A percentile compares a stretch with the other conserved stretches of the same genome.
Evolutionary conservation across 2,329 filamentous ascomycete genomes (phyloP).

Genomic region (Neoscytalidium dimidiatum): DNA sequence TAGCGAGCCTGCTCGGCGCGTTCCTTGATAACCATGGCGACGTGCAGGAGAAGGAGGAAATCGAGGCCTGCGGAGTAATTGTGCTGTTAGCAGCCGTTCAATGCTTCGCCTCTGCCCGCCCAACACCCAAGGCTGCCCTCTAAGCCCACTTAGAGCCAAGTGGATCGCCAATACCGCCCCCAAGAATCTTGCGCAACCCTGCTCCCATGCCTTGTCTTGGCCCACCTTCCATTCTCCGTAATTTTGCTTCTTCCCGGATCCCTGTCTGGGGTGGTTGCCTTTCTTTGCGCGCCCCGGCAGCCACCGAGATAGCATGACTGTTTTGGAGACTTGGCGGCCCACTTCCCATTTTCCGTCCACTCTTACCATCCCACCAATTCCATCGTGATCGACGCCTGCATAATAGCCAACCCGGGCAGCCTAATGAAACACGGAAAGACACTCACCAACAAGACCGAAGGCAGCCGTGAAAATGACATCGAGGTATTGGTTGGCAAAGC

Average conservation of each 20-base stretch:
- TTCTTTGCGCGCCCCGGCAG: not conserved
- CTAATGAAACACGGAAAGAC: slow-evolving; percentile 20
- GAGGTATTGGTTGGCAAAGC: slow-evolving; percentile 70
- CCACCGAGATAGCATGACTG: not conserved
- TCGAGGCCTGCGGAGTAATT: slow-evolving; percentile 41
- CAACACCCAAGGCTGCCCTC: not conserved
- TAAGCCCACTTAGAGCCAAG: not conserved
- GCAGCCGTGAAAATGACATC: slow-evolving; percentile 77
- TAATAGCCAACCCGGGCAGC: not conserved
- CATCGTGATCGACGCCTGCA: not conserved
- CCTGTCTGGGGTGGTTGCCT: not conserved
- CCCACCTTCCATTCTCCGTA: too few relatives aligned
- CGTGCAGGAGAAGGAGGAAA: slow-evolving; percentile 67
- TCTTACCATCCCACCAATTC: not conserved
- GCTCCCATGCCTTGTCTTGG: too few relatives aligned
- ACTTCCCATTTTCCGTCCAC: not conserved
- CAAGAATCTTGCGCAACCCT: too few relatives aligned
- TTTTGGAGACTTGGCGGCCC: not conserved
- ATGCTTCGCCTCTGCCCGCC: too few relatives aligned
- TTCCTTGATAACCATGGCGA: slow-evolving; percentile 77
- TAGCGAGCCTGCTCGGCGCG: slow-evolving; percentile 79
- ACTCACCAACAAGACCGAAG: slow-evolving; percentile 73
- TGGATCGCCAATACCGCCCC: too few relatives aligned
- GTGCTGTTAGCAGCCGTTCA: not conserved
- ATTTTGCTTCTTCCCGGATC: not conserved